These are phyloP conservation scores for Boletus tylopilopsis DNA, from an alignment of 768 basidiomycete species.

Conservation along the genomic window DNA sequence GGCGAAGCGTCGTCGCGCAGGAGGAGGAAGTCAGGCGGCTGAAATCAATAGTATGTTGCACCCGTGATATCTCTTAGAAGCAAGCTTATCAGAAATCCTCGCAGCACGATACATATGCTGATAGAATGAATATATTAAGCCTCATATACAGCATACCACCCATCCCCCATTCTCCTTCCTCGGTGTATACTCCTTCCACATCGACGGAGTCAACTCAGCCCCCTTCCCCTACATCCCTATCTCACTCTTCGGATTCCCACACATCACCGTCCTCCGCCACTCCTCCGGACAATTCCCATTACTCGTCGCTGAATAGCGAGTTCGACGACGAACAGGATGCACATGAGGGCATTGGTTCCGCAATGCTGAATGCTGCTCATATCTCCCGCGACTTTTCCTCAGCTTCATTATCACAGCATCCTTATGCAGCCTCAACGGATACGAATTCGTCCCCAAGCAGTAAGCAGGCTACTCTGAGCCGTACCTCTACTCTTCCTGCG, in stretches of 20 bases:
- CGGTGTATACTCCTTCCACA: conserved; percentile 42
- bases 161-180: conserved; percentile 60
- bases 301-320: conserved; percentile 17
- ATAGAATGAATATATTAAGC: conserved; percentile 90
- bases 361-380: conserved; percentile 36
- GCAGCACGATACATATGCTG: conserved; percentile 93
- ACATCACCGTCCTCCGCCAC: conserved; percentile 44
- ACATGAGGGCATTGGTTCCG: conserved; percentile 43
- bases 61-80: conserved; percentile 10
- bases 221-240: conserved; percentile 34
- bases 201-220: conserved; percentile 36
- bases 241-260: conserved; percentile 47
- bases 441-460: conserved; percentile 29
- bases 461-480: conserved; percentile 25
- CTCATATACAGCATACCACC: conserved; percentile 85
- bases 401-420: conserved; percentile 35
- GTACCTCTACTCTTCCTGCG: conserved; percentile 35
- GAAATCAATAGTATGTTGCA: conserved; percentile 77
- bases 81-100: conserved; percentile 13
- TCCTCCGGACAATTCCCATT: conserved; percentile 35
- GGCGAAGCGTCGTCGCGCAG: conserved; percentile 82
- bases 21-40: conserved; percentile 86
- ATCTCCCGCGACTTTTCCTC: conserved; percentile 29
- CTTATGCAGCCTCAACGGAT: conserved; percentile 48
- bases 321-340: conserved; percentile 34